A percentile compares a stretch with the other conserved stretches of the same genome.
Conservation (phyloP, 176 grass and related monocot genomes). For the Luzula sylvatica region DNA sequence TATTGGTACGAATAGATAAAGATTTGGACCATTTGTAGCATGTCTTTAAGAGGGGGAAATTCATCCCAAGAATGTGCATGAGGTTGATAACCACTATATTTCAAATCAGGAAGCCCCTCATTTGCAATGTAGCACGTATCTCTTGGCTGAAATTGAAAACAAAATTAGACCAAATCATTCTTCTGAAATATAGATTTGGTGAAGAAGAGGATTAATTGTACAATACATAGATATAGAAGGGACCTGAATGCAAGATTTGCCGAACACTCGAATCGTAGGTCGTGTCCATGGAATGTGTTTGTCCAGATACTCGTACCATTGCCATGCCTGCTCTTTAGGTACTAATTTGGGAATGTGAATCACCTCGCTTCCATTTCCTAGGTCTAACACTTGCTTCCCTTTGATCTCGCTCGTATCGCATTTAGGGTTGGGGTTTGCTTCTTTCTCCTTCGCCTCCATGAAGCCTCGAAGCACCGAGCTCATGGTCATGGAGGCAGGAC, state of each 20-base stretch:
- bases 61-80: conserved; percentile 69
- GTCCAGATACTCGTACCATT: conserved; percentile 60
- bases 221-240: neutral
- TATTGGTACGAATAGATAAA: neutral
- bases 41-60: conserved; percentile 69
- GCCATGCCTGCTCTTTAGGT: conserved; percentile 48
- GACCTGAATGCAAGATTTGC: conserved; percentile 47
- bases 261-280: conserved; percentile 57
- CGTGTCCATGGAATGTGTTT: conserved; percentile 53
- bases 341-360: conserved; percentile 50
- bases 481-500: too few species aligned
- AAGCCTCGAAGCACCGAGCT: conserved; percentile 35
- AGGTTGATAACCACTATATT: conserved; percentile 65
- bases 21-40: conserved; percentile 44
- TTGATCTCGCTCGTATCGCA: neutral
- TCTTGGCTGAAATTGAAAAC: conserved; percentile 29
- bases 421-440: neutral
- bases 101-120: conserved; percentile 47
- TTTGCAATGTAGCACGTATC: conserved; percentile 70
- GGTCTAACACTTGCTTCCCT: conserved; percentile 28
- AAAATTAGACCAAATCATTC: neutral
- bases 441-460: neutral
- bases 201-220: neutral
- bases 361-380: conserved; percentile 66
- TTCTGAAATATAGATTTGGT: neutral